Conservation (phyloP, 1,139 yeast species). For the Debaryomycetaceae sp. region DNA sequence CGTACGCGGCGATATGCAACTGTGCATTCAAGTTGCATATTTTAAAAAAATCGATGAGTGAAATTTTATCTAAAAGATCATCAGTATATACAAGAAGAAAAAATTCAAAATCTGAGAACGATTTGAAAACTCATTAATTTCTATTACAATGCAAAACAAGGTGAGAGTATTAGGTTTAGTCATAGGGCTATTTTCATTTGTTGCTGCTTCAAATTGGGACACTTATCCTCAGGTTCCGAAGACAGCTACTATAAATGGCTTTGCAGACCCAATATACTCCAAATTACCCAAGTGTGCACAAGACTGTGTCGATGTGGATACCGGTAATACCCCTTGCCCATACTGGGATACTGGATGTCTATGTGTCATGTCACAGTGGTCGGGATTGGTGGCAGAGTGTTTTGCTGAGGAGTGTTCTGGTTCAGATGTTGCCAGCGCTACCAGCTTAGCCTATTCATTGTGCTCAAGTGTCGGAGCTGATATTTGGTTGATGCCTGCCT, state of each 20-base stretch:
- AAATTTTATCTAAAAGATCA: not conserved
- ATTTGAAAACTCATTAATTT: no score
- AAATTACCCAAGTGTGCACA: slow-evolving; percentile 29
- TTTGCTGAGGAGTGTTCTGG: slow-evolving; percentile 27
- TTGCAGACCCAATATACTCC: slow-evolving; percentile 36
- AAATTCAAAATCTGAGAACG: not conserved
- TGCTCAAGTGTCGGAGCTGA: slow-evolving; percentile 28
- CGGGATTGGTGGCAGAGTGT: slow-evolving; percentile 26
- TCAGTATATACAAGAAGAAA: not conserved
- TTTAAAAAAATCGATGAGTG: not conserved
- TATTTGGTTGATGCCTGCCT: slow-evolving; percentile 22
- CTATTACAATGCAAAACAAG: no score
- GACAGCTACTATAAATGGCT: slow-evolving; percentile 41
- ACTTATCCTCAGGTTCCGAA: slow-evolving; percentile 37
- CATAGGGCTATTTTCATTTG: not conserved
- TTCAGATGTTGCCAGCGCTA: slow-evolving; percentile 17
- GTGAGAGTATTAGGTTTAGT: no score
- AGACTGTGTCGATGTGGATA: slow-evolving; percentile 20
- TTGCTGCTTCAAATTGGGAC: slow-evolving; percentile 13
- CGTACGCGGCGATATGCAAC: not conserved
- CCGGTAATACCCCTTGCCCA: slow-evolving; percentile 35
- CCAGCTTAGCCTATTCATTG: slow-evolving; percentile 23
- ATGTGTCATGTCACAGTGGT: slow-evolving; percentile 31
- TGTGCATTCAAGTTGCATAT: not conserved
- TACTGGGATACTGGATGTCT: slow-evolving; percentile 41